phyloP scores from a whole-genome alignment of 345 rosid species.

The Carallia pectinifolia region DNA sequence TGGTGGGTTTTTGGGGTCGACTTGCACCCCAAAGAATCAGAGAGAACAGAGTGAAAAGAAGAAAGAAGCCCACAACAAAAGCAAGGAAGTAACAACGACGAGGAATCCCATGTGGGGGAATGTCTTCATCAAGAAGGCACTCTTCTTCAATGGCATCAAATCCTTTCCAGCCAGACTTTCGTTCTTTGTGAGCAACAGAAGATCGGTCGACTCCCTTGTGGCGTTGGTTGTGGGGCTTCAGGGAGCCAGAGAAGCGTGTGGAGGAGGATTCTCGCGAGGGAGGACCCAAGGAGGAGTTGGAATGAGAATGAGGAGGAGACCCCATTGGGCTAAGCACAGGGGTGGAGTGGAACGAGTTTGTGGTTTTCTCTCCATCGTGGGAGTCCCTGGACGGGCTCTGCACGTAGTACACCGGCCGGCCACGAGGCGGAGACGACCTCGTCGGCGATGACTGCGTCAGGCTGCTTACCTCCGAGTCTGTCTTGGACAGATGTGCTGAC shows the following conservation, averaged over 20 bases:
- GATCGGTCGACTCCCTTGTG: slow-evolving; percentile 19
- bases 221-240: slow-evolving; percentile 33
- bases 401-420: slow-evolving; percentile 59
- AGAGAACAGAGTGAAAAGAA: slow-evolving; percentile 54
- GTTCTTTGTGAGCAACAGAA: slow-evolving; percentile 21
- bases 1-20: slow-evolving; percentile 53
- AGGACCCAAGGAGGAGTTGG: slow-evolving; percentile 70
- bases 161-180: slow-evolving; percentile 39
- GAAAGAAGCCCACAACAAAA: slow-evolving; percentile 47
- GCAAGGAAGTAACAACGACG: slow-evolving; percentile 53
- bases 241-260: slow-evolving; percentile 56
- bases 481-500: slow-evolving; percentile 51
- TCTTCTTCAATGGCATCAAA: slow-evolving; percentile 80
- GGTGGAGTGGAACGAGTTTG: slow-evolving; percentile 65
- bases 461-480: slow-evolving; percentile 69
- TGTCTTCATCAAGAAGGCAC: slow-evolving; percentile 44
- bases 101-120: slow-evolving; percentile 20
- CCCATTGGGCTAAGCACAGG: slow-evolving; percentile 62
- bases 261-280: slow-evolving; percentile 70
- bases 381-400: slow-evolving; percentile 76
- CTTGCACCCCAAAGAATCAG: slow-evolving; percentile 75
- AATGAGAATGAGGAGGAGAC: slow-evolving; percentile 72
- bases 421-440: slow-evolving; percentile 37
- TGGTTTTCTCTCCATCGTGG: slow-evolving; percentile 63
- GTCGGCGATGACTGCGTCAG: slow-evolving; percentile 53